Conservation (phyloP, 2,329 filamentous ascomycete genomes). For the Talaromyces funiculosus region DNA sequence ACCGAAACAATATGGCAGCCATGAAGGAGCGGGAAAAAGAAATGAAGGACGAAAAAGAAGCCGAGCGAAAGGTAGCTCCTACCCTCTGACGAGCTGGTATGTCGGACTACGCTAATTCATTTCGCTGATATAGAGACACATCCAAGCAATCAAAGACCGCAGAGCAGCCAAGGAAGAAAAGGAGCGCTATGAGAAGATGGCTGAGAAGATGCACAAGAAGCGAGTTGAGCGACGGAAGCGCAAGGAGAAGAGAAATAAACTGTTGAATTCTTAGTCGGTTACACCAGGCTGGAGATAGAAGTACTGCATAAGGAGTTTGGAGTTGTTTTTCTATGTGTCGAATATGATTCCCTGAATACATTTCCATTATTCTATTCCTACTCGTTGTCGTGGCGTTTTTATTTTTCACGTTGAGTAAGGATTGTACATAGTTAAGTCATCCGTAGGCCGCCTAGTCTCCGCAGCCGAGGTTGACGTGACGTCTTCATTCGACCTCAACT, state of each 20-base stretch:
- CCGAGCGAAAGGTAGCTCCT: slow-evolving; percentile 73
- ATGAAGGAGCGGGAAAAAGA: slow-evolving; percentile 91
- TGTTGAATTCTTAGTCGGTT: slow-evolving; percentile 36
- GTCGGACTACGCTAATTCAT: background rate
- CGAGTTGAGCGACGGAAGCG: slow-evolving; percentile 87
- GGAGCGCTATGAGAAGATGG: slow-evolving; percentile 87
- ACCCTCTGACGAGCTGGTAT: background rate
- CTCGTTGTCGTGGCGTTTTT: background rate
- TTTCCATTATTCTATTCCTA: background rate
- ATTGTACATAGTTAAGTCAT: background rate
- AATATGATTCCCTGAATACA: background rate
- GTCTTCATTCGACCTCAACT: background rate
- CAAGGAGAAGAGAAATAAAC: slow-evolving; percentile 80
- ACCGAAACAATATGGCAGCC: slow-evolving; percentile 64
- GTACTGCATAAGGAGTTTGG: slow-evolving; percentile 4
- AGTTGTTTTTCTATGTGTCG: background rate
- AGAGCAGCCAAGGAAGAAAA: slow-evolving; percentile 86
- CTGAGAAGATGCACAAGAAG: slow-evolving; percentile 96
- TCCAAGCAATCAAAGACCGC: slow-evolving; percentile 77
- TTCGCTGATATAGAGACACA: slow-evolving; percentile 53
- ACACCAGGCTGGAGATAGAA: background rate
- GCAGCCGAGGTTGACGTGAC: slow-evolving; percentile 3
- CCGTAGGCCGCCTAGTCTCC: background rate
- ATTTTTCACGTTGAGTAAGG: background rate
- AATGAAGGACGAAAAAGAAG: slow-evolving; percentile 92